Percentiles rank a stretch among this genome's conserved stretches.
Evolutionary conservation across 2,329 filamentous ascomycete species (phyloP).

Genomic region (Cordyceps cicadae): DNA sequence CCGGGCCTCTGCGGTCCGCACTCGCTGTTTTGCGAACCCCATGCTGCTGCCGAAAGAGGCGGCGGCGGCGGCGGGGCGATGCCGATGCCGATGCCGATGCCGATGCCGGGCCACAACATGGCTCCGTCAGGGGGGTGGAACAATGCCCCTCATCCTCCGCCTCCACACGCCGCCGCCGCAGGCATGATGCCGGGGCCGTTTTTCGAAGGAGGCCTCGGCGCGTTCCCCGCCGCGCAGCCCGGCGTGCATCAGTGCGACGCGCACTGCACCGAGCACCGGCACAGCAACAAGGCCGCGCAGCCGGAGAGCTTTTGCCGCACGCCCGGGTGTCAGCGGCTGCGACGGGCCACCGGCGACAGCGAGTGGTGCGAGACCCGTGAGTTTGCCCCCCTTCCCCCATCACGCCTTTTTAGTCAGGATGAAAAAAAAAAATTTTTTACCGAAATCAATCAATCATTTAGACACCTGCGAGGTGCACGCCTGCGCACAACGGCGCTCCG

Average conservation of each 20-base stretch:
- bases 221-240: background rate
- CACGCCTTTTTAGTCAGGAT: too few relatives aligned
- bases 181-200: too few relatives aligned
- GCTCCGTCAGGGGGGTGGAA: background rate
- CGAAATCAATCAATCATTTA: background rate
- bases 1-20: background rate
- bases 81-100: too few relatives aligned
- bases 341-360: background rate
- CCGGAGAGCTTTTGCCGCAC: background rate
- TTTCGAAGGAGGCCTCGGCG: too few relatives aligned
- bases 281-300: conserved; percentile 1
- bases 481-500: background rate
- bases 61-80: background rate
- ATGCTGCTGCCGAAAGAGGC: background rate
- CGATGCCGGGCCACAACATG: background rate
- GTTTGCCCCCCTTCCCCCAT: background rate
- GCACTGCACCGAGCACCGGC: conserved; percentile 4
- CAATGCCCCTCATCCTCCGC: too few relatives aligned
- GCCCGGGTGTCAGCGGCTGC: background rate
- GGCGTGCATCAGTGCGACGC: background rate
- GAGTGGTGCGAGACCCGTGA: conserved; percentile 7
- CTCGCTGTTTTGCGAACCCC: background rate
- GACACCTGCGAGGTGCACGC: conserved; percentile 3
- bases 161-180: too few relatives aligned
- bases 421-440: too few relatives aligned